These are phyloP conservation scores for Eucalyptus leucophloia DNA, from an alignment of 345 rosid species.

Conservation along the genomic window DNA sequence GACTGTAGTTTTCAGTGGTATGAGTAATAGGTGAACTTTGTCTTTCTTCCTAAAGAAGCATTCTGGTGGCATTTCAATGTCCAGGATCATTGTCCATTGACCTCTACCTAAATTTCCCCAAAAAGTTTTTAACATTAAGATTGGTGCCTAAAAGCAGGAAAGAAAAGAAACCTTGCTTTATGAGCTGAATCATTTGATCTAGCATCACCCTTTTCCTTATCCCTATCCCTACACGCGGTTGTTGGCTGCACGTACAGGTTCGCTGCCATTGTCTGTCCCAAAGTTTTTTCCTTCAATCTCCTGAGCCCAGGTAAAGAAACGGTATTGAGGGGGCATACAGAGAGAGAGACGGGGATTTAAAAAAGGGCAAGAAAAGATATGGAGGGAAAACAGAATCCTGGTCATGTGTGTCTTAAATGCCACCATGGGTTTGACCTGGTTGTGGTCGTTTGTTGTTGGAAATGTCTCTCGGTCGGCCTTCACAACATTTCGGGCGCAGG, in stretches of 20 bases:
- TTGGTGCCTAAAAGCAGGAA: background rate
- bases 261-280: background rate
- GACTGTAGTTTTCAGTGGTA: background rate
- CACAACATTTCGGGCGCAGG: background rate
- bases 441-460: background rate
- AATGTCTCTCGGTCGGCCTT: background rate
- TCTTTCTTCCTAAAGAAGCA: background rate
- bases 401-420: slow-evolving; percentile 9
- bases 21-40: background rate
- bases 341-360: background rate
- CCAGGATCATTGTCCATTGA: background rate
- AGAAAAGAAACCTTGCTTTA: background rate
- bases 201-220: background rate
- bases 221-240: background rate
- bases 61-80: background rate
- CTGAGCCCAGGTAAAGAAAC: background rate
- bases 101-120: background rate
- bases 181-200: background rate
- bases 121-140: background rate
- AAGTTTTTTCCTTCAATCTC: background rate
- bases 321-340: background rate
- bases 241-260: background rate
- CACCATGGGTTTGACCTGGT: background rate
- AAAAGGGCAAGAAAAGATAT: background rate
- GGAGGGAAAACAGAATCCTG: background rate